These are phyloP conservation scores for Paspalum notatum DNA, from an alignment of 176 grass and related monocot species.

Conservation along the genomic window DNA sequence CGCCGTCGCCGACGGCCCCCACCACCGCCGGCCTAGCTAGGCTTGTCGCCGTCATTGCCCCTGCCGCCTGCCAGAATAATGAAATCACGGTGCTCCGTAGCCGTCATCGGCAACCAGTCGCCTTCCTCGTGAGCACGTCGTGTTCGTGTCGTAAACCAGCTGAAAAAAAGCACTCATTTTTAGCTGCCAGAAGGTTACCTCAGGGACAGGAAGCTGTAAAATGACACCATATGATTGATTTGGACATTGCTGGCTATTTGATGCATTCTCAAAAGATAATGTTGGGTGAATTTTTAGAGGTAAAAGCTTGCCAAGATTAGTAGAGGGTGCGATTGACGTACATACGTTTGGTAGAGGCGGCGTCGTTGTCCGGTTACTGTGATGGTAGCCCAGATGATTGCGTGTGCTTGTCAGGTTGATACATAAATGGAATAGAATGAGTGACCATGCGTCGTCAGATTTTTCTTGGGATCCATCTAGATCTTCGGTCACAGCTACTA, in stretches of 20 bases:
- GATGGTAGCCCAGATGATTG: background rate
- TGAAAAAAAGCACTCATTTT: background rate
- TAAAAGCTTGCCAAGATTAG: background rate
- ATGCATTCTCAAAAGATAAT: background rate
- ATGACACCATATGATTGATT: background rate
- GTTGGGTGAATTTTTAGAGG: background rate
- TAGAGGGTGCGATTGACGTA: background rate
- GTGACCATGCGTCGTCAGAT: background rate
- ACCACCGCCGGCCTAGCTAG: slow-evolving; percentile 57
- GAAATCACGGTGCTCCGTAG: slow-evolving; percentile 15
- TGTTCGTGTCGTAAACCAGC: background rate
- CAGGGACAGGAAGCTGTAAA: background rate
- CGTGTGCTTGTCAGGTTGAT: slow-evolving; percentile 7
- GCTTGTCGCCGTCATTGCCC: slow-evolving; percentile 35
- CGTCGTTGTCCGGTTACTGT: slow-evolving; percentile 30
- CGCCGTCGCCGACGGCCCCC: slow-evolving; percentile 30
- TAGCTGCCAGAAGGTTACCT: background rate
- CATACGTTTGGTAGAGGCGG: background rate
- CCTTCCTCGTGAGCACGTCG: slow-evolving; percentile 25
- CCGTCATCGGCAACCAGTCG: background rate
- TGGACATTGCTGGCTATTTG: background rate
- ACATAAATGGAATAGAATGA: background rate
- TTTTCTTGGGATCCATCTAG: background rate
- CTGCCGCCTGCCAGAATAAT: background rate
- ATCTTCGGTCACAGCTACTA: background rate